Conservation (phyloP, 768 basidiomycete genomes). For the Lanmaoa pseudosensibilis region DNA sequence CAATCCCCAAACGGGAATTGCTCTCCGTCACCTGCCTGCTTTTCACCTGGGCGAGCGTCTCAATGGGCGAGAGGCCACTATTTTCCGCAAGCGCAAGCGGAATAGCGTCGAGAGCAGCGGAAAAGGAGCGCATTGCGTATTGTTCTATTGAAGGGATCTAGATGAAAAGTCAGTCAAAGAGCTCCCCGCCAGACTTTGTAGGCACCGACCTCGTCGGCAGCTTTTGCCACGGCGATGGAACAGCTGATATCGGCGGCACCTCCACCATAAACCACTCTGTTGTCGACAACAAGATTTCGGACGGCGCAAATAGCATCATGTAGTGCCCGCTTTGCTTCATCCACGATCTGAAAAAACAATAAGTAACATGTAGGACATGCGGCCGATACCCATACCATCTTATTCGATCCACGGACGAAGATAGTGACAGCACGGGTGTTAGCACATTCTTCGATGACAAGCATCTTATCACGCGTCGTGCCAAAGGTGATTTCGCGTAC, state of each 20-base stretch:
- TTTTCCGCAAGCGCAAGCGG: constrained; percentile 98
- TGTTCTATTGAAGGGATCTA: constrained; percentile 97
- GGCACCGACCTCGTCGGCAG: constrained; percentile 80
- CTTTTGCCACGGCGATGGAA: constrained; percentile 88
- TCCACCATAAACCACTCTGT: constrained; percentile 97
- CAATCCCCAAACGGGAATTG: constrained; percentile 87
- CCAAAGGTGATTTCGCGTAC: constrained; percentile 96
- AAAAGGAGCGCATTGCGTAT: constrained; percentile 99
- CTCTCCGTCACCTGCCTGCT: constrained; percentile 86
- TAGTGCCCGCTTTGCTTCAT: constrained; percentile 96
- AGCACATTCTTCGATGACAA: constrained; percentile 98
- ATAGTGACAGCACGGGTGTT: constrained; percentile 96
- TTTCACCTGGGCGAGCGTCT: constrained; percentile 94
- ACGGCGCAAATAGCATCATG: constrained; percentile 98
- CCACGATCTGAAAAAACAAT: constrained; percentile 75
- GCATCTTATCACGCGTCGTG: constrained; percentile 98
- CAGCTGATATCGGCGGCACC: constrained; percentile 98
- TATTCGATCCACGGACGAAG: constrained; percentile 96
- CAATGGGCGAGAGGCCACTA: constrained; percentile 93
- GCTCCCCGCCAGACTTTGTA: not conserved
- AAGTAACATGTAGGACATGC: not conserved
- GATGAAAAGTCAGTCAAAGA: not conserved
- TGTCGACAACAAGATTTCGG: constrained; percentile 91
- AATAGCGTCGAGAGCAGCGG: constrained; percentile 91
- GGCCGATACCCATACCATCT: constrained; percentile 72